These are phyloP conservation scores for Biscogniauxia mediterranea DNA, from an alignment of 2,329 filamentous ascomycete species.

Conservation along the genomic window DNA sequence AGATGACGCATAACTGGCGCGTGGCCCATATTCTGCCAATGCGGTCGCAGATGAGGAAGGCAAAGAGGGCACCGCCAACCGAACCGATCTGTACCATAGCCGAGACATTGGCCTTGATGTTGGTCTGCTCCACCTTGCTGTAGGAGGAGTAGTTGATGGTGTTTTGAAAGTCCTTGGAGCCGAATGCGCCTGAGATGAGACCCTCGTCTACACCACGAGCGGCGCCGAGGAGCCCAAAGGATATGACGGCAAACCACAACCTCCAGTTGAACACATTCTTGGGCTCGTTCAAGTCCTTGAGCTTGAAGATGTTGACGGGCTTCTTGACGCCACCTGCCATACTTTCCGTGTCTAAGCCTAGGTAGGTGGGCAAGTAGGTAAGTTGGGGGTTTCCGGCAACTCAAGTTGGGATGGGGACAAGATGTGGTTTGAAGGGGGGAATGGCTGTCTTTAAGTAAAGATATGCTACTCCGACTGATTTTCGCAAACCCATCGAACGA, in stretches of 20 bases:
- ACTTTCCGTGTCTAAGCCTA: constrained; percentile 3
- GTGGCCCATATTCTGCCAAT: constrained; percentile 64
- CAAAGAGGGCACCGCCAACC: constrained; percentile 67
- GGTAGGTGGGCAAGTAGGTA: background rate
- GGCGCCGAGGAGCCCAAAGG: constrained; percentile 73
- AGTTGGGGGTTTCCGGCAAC: background rate
- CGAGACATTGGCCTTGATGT: constrained; percentile 74
- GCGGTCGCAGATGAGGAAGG: constrained; percentile 57
- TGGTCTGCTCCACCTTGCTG: constrained; percentile 52
- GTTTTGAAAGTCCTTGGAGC: constrained; percentile 61
- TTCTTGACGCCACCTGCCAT: constrained; percentile 35
- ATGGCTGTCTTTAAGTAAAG: background rate
- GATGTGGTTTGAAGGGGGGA: background rate
- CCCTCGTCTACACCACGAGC: constrained; percentile 80
- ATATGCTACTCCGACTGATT: background rate
- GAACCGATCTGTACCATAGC: constrained; percentile 81
- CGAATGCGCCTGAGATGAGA: constrained; percentile 70
- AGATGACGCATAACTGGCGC: constrained; percentile 54
- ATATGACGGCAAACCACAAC: constrained; percentile 73
- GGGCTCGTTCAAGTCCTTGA: constrained; percentile 64
- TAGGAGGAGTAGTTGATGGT: constrained; percentile 58
- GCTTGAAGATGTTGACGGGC: constrained; percentile 57
- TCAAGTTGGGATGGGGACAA: background rate
- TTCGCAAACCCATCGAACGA: background rate
- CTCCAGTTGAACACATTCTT: constrained; percentile 73